These are phyloP conservation scores for Entophlyctis helioformis DNA, from an alignment of 192 early-diverging fungal species.

Conservation along the genomic window DNA sequence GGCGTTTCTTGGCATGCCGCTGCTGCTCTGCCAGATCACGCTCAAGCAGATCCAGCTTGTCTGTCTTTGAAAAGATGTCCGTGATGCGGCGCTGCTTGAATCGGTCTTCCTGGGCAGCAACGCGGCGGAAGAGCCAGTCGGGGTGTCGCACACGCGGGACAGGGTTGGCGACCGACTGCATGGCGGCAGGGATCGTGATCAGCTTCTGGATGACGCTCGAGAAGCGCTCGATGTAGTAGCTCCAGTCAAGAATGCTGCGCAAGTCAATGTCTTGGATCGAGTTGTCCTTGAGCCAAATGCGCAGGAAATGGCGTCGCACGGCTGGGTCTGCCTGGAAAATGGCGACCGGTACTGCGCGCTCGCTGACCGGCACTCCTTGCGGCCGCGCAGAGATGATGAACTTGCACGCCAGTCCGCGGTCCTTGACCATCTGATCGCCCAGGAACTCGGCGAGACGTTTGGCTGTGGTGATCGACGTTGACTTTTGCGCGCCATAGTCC, in stretches of 20 bases:
- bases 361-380: slow-evolving; percentile 68
- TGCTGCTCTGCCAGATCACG: too few relatives aligned
- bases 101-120: slow-evolving; percentile 63
- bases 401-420: slow-evolving; percentile 89
- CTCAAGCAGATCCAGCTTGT: too few relatives aligned
- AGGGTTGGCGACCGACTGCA: slow-evolving; percentile 90
- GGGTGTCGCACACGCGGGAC: slow-evolving; percentile 87
- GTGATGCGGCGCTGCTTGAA: slow-evolving; percentile 77
- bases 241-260: slow-evolving; percentile 88
- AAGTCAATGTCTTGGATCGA: slow-evolving; percentile 69
- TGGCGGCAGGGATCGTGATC: slow-evolving; percentile 96
- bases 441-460: slow-evolving; percentile 91
- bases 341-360: slow-evolving; percentile 88
- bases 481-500: slow-evolving; percentile 89
- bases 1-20: too few relatives aligned
- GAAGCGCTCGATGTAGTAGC: slow-evolving; percentile 94
- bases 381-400: slow-evolving; percentile 89
- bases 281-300: slow-evolving; percentile 85
- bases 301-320: slow-evolving; percentile 66
- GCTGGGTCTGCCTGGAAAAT: slow-evolving; percentile 81
- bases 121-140: slow-evolving; percentile 83
- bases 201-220: slow-evolving; percentile 90
- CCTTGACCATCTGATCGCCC: slow-evolving; percentile 96
- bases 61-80: slow-evolving; percentile 56
- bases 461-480: slow-evolving; percentile 90